phyloP scores from a whole-genome alignment of 2,329 filamentous ascomycete species.

The Botrytis porri region DNA sequence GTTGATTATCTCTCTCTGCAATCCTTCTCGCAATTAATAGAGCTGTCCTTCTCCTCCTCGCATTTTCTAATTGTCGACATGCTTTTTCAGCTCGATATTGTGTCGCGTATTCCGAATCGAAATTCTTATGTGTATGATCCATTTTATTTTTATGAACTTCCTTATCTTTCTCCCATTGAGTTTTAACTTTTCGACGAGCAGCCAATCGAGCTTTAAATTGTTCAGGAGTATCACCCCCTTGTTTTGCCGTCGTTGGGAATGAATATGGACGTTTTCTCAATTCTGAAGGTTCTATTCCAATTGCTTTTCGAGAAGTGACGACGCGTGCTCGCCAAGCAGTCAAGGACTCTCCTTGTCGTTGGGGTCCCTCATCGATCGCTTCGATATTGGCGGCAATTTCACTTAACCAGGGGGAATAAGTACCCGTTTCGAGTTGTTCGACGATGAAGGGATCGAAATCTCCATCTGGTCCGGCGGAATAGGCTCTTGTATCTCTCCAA shows the following conservation, averaged over 20 bases:
- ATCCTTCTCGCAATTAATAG: background rate
- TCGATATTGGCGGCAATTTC: background rate
- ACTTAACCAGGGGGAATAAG: background rate
- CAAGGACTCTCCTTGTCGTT: background rate
- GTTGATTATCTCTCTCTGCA: background rate
- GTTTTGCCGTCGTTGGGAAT: background rate
- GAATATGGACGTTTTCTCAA: background rate
- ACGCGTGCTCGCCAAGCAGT: background rate
- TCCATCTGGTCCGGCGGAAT: background rate
- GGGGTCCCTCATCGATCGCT: background rate
- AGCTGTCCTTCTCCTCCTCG: background rate
- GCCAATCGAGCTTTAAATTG: background rate
- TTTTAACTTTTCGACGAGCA: background rate
- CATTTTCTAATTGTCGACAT: background rate
- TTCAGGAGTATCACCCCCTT: background rate
- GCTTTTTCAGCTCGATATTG: conserved; percentile 9
- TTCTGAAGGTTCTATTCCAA: background rate
- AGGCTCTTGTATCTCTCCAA: background rate
- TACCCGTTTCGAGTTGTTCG: background rate
- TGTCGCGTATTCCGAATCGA: background rate
- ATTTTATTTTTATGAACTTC: conserved; percentile 1
- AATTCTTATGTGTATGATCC: background rate
- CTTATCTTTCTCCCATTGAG: conserved; percentile 5
- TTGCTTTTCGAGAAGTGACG: background rate
- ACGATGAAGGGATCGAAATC: background rate